Percentiles rank a stretch among this genome's conserved stretches.
phyloP scores from a whole-genome alignment of 1,139 yeast genomes.

The Sugiyamaella neomexicana region DNA sequence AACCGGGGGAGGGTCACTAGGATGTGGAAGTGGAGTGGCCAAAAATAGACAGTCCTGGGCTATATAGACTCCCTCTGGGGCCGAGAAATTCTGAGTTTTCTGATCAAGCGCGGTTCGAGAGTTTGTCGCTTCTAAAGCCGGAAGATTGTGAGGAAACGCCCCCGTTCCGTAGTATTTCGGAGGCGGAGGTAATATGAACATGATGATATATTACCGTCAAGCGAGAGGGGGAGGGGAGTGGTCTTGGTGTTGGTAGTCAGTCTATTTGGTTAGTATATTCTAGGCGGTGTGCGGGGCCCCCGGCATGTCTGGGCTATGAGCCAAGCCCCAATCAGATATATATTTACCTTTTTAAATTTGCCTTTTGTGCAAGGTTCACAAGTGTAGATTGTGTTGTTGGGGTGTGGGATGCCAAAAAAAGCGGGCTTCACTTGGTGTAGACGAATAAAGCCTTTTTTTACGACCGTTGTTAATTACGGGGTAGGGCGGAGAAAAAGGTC shows the following conservation, averaged over 20 bases:
- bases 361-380: too few species aligned
- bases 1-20: conserved; percentile 40
- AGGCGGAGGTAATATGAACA: conserved; percentile 37
- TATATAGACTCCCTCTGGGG: conserved; percentile 39
- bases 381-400: too few species aligned
- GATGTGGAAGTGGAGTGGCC: conserved; percentile 42
- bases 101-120: conserved; percentile 28
- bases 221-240: background rate
- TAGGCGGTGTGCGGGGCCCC: too few species aligned
- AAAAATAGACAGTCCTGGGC: conserved; percentile 38
- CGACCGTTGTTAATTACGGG: conserved; percentile 16
- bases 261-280: background rate
- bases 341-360: too few species aligned
- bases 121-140: conserved; percentile 36
- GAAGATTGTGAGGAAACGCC: conserved; percentile 25
- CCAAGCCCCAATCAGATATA: too few species aligned
- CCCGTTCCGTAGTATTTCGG: conserved; percentile 32
- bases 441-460: conserved; percentile 3
- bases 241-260: background rate
- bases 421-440: background rate
- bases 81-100: conserved; percentile 28
- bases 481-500: conserved; percentile 14
- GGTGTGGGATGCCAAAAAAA: too few species aligned
- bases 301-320: too few species aligned
- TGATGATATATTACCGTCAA: conserved; percentile 13